Percentiles rank a stretch among this genome's conserved stretches.
Conservation (phyloP, 2,329 filamentous ascomycete genomes). For the Neophaeococcomyces aloes region DNA sequence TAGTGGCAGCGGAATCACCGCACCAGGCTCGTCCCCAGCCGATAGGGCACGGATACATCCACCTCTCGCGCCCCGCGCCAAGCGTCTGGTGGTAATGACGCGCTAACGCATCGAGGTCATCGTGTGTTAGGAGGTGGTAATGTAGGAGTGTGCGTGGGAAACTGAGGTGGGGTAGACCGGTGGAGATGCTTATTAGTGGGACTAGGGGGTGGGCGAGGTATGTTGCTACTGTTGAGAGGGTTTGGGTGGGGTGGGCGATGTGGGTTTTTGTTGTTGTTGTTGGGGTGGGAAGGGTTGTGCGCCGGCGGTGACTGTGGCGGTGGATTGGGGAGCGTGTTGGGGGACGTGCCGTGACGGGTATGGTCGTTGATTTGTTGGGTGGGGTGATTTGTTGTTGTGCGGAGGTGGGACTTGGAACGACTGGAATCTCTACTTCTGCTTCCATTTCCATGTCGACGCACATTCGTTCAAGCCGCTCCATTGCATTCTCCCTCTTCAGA, state of each 20-base stretch:
- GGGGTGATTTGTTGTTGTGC: conserved; percentile 12
- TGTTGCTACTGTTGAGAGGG: conserved; percentile 6
- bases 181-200: conserved; percentile 30
- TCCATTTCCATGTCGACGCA: conserved; percentile 6
- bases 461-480: not conserved
- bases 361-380: too few species aligned
- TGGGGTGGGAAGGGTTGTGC: conserved; percentile 4
- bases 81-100: conserved; percentile 33
- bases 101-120: conserved; percentile 33
- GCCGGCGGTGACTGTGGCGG: conserved; percentile 7
- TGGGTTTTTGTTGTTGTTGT: too few species aligned
- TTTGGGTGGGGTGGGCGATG: conserved; percentile 1
- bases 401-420: conserved; percentile 11
- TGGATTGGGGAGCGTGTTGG: conserved; percentile 13
- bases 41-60: conserved; percentile 26
- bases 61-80: conserved; percentile 26
- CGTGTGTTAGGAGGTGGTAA: conserved; percentile 32
- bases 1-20: conserved; percentile 1
- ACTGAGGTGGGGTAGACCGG: conserved; percentile 27
- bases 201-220: conserved; percentile 26
- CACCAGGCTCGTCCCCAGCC: conserved; percentile 11
- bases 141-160: conserved; percentile 31
- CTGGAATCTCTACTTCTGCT: conserved; percentile 6
- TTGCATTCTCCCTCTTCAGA: conserved; percentile 1
- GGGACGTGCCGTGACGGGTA: too few species aligned